Evolutionary conservation across 768 basidiomycete species (phyloP).

Genomic region (Jaapia argillacea): DNA sequence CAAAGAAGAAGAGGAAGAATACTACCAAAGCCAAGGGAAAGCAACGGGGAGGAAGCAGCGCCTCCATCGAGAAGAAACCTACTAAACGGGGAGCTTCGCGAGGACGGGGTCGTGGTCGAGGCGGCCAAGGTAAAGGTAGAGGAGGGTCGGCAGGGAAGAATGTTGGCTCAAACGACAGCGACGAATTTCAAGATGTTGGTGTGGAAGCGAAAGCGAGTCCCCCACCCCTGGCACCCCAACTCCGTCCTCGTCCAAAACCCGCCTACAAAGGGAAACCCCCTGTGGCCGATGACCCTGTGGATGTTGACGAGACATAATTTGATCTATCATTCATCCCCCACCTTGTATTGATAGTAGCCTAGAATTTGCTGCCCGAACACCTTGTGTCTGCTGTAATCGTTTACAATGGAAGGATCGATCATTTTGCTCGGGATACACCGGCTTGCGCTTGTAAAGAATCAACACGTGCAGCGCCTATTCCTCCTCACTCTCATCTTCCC

Average conservation of each 20-base stretch:
- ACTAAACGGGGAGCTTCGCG: constrained; percentile 1
- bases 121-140: constrained; percentile 7
- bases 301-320: background rate
- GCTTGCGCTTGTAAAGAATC: too few species aligned
- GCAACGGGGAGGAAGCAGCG: constrained; percentile 2
- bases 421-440: too few species aligned
- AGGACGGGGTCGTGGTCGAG: constrained; percentile 4
- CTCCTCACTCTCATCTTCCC: constrained; percentile 9
- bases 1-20: constrained; percentile 23
- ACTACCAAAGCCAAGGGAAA: constrained; percentile 9
- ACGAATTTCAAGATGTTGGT: constrained; percentile 1
- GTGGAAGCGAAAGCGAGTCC: constrained; percentile 10
- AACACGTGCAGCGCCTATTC: too few species aligned
- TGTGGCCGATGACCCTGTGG: background rate
- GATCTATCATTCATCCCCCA: background rate
- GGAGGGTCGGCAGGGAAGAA: constrained; percentile 13
- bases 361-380: too few species aligned
- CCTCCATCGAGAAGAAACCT: background rate
- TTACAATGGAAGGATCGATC: too few species aligned
- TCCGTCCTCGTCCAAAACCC: constrained; percentile 34
- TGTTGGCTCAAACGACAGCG: constrained; percentile 7
- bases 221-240: constrained; percentile 17
- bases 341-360: too few species aligned
- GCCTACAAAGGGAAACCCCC: background rate
- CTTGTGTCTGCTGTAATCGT: too few species aligned